Percentiles rank a stretch among this genome's conserved stretches.
Evolutionary conservation across 2,329 filamentous ascomycete genomes (phyloP).

Genomic region (Paraphaeosphaeria minitans): DNA sequence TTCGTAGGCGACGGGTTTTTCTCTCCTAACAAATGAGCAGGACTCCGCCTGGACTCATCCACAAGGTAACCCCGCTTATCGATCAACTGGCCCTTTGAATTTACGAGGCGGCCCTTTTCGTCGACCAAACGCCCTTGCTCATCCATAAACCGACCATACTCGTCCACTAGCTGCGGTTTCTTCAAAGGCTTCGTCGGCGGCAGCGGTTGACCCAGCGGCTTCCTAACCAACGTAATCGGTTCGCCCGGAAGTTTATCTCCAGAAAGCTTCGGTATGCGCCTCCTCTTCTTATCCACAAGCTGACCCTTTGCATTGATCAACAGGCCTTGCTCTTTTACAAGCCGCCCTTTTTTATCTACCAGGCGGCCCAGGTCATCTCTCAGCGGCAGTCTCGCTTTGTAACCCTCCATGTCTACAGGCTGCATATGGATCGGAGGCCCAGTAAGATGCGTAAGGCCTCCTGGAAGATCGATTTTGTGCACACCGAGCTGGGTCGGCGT

Average conservation of each 20-base stretch:
- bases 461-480: background rate
- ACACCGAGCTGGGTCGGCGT: background rate
- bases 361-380: background rate
- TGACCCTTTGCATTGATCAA: background rate
- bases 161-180: no score
- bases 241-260: background rate
- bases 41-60: no score
- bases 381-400: no score
- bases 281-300: background rate
- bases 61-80: no score
- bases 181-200: no score
- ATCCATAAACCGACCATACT: no score
- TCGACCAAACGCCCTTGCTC: no score
- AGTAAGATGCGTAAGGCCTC: background rate
- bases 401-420: background rate
- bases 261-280: background rate
- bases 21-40: no score
- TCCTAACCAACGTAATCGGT: background rate
- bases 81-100: no score
- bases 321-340: background rate
- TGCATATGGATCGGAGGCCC: background rate
- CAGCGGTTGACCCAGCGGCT: no score
- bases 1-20: no score
- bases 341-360: background rate
- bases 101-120: no score